Percentiles rank a stretch among this genome's conserved stretches.
Conservation (phyloP, 768 basidiomycete species). For the Lyophyllum shimeji region DNA sequence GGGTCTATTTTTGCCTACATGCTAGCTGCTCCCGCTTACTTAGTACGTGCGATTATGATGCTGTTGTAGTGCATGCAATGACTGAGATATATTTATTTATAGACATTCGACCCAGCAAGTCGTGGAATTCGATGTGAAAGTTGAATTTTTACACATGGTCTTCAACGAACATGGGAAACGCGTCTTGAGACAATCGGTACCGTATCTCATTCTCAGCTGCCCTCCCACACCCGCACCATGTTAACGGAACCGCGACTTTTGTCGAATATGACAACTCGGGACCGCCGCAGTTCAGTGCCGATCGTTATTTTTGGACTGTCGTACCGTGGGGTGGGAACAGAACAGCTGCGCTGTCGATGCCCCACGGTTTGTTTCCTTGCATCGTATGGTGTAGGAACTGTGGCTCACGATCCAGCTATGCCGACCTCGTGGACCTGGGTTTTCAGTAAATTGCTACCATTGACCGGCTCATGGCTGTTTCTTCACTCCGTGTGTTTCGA, state of each 20-base stretch:
- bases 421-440: too few species aligned
- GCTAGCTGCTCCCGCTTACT: not conserved
- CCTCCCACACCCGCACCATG: conserved; percentile 1
- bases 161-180: not conserved
- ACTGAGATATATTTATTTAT: not conserved
- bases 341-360: not conserved
- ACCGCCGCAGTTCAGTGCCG: not conserved
- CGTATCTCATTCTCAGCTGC: not conserved
- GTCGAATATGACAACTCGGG: not conserved
- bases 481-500: too few species aligned
- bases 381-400: too few species aligned
- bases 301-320: not conserved
- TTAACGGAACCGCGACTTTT: not conserved
- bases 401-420: too few species aligned
- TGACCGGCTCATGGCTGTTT: too few species aligned
- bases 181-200: not conserved
- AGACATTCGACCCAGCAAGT: not conserved
- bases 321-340: not conserved
- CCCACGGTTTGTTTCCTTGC: too few species aligned
- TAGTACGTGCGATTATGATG: not conserved
- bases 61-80: not conserved
- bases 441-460: too few species aligned
- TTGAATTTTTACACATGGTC: not conserved
- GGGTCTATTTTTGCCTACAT: not conserved
- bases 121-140: not conserved